Conservation (phyloP, 768 basidiomycete genomes). For the Termitomyces sp. region DNA sequence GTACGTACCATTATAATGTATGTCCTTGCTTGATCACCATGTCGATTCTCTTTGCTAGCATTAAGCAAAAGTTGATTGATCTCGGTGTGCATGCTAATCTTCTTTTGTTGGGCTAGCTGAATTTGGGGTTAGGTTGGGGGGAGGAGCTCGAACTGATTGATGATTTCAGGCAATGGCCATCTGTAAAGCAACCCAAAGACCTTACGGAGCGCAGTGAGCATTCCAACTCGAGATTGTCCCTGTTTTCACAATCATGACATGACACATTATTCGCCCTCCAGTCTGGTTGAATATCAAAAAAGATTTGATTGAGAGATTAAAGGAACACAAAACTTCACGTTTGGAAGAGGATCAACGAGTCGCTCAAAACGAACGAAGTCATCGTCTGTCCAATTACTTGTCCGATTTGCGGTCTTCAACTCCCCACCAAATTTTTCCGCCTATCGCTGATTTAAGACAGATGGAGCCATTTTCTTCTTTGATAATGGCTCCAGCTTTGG, state of each 20-base stretch:
- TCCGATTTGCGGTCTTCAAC: neutral
- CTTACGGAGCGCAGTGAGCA: neutral
- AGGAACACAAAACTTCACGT: neutral
- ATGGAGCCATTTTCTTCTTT: neutral
- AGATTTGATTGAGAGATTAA: neutral
- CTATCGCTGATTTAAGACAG: neutral
- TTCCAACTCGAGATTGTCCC: no score
- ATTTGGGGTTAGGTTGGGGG: neutral
- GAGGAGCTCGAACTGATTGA: neutral
- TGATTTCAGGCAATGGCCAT: neutral
- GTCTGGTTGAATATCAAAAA: slow-evolving; percentile 4
- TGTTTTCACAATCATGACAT: neutral
- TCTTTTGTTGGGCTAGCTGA: neutral
- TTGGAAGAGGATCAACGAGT: neutral
- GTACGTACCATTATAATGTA: neutral
- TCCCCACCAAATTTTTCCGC: neutral
- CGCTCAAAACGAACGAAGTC: neutral
- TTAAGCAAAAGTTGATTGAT: neutral
- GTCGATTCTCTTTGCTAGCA: neutral
- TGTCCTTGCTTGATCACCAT: neutral
- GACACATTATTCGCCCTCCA: neutral
- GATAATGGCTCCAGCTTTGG: neutral
- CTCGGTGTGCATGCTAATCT: neutral
- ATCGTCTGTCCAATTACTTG: neutral
- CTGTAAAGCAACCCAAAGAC: neutral